Evolutionary conservation across 257 asterid genomes (phyloP).

Genomic region (Thymus mandschuricus): DNA sequence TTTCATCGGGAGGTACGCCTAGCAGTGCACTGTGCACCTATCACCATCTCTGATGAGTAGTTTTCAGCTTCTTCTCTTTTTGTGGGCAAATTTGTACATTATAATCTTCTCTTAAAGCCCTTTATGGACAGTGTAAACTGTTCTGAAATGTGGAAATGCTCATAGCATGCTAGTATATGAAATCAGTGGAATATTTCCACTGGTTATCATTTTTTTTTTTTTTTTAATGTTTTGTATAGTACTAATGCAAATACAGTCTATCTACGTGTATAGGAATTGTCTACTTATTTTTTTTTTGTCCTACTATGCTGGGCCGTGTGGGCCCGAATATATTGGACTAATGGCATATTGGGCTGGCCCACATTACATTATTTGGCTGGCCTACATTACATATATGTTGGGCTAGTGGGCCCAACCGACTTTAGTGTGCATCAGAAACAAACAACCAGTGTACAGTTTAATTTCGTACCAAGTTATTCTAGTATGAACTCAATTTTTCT

Average conservation of each 20-base stretch:
- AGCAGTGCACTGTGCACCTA: slow-evolving; percentile 17
- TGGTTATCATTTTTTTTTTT: background rate
- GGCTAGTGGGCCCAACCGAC: too few species aligned
- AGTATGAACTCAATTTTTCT: too few species aligned
- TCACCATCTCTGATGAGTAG: background rate
- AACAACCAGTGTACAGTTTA: too few species aligned
- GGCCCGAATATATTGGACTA: too few species aligned
- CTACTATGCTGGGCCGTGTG: too few species aligned
- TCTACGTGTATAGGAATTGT: background rate
- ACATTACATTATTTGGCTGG: too few species aligned
- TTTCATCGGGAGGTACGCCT: slow-evolving; percentile 32
- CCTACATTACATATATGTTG: too few species aligned
- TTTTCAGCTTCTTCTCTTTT: background rate
- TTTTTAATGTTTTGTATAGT: background rate
- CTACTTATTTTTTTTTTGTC: background rate
- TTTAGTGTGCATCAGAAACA: too few species aligned
- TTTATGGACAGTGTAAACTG: background rate
- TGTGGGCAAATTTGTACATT: background rate
- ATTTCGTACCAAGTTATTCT: too few species aligned
- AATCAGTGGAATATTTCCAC: slow-evolving; percentile 7
- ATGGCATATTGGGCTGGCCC: too few species aligned
- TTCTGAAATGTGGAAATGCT: background rate
- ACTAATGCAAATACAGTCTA: background rate
- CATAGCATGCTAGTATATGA: background rate
- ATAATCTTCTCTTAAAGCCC: too few species aligned